Base-by-base conservation (phyloP, 2,329 filamentous ascomycete genomes). In the Phyllosticta citribraziliensis region DNA sequence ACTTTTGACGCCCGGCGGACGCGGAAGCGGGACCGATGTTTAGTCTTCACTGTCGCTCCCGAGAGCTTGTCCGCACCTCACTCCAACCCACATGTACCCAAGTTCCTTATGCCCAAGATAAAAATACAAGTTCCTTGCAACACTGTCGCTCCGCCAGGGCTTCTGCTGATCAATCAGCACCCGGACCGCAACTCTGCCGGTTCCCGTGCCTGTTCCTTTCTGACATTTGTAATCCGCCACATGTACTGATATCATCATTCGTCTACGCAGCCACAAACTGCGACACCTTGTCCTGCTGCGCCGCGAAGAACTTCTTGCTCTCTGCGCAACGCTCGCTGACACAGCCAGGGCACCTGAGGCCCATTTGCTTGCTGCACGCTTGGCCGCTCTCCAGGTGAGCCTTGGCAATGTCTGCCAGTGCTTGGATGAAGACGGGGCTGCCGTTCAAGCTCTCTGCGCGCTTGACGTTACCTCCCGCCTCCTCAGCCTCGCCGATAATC, bases 401-500 rank as follows among this genome's bases (percentile, higher is more conserved):
- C 70, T 88, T 88, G 8, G 92, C 94, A 67, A 99, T 84, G 70
- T 96, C 87, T 11, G 93, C 94, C 57, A 99, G 80, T 0, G 89
- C 94, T 66, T 88, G 76, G 68, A 99, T 97, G 75, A 99, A 99
- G 1, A 93, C 85, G 0, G 86, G 88, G 73, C 84, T 95, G 60
- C 90, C 94, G 70, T 99, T 99, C 69, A 99, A 75, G 70, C 89
- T 95, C 73, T 97, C 94, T 1, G 88, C 90, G 62, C 94, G 84
- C 80, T 95, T 96, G 65, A 99, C 76, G 17, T 62, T 56, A 5
- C 77, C 72, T 53, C 77, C 76, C 19, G 80, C 76, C 6, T 74
- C 72, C 52, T 71, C 86, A 0, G 84, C 90, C 74, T 96, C 92
- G 62, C 90, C 88, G 70, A 99, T 97, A 50, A 99, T 91, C 75